A percentile compares a stretch with the other conserved stretches of the same genome.
These are phyloP conservation scores for Phialophora expanda DNA, from an alignment of 2,329 filamentous ascomycete genomes.

Conservation along the genomic window DNA sequence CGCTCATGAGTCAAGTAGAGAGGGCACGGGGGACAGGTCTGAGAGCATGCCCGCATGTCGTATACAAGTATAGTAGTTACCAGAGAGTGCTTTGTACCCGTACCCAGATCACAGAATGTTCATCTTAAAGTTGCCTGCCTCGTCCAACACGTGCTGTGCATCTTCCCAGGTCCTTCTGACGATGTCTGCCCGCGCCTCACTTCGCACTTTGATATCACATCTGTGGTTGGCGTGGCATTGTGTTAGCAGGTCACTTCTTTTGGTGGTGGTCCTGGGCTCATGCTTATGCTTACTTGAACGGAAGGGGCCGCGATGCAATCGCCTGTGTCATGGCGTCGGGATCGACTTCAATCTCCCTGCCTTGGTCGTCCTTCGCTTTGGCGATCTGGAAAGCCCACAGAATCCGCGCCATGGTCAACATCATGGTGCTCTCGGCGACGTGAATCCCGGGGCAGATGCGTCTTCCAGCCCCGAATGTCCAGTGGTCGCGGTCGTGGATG, in stretches of 20 bases:
- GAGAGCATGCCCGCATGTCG: no score
- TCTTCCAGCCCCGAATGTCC: constrained; percentile 50
- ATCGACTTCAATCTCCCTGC: constrained; percentile 47
- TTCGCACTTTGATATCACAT: constrained; percentile 15
- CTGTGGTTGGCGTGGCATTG: neutral
- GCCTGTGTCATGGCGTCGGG: constrained; percentile 50
- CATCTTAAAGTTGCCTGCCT: constrained; percentile 7
- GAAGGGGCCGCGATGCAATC: constrained; percentile 42
- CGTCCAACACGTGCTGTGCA: constrained; percentile 9
- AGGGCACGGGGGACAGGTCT: neutral
- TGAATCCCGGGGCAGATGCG: constrained; percentile 56
- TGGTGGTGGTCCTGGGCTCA: neutral
- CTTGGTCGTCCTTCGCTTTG: constrained; percentile 30
- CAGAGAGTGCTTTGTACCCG: no score
- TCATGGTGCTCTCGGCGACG: constrained; percentile 58
- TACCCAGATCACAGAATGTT: neutral
- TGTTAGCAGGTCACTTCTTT: neutral
- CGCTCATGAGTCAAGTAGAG: no score
- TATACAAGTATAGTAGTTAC: no score
- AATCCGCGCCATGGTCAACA: constrained; percentile 54
- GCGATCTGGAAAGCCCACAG: constrained; percentile 55
- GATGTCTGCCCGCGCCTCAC: constrained; percentile 10
- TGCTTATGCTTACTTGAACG: constrained; percentile 12
- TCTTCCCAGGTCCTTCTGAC: constrained; percentile 13
- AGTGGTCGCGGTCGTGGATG: constrained; percentile 27